Percentiles rank a stretch among this genome's conserved stretches.
These are phyloP conservation scores for Fusarium duplospermum DNA, from an alignment of 2,329 filamentous ascomycete genomes.

Conservation along the genomic window DNA sequence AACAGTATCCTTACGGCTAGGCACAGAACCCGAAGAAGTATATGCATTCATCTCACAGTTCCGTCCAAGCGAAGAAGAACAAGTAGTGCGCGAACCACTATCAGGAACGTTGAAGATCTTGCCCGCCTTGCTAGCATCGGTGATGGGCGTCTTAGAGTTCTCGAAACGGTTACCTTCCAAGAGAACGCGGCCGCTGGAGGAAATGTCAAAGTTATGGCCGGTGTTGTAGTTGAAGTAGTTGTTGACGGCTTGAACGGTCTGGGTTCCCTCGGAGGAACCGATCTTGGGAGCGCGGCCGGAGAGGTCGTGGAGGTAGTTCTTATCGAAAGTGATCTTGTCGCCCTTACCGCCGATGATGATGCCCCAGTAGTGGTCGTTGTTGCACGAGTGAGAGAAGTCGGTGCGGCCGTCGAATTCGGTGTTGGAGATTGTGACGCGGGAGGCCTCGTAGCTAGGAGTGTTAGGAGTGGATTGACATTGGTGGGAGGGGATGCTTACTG, in stretches of 20 bases:
- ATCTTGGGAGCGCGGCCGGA: slow-evolving; percentile 58
- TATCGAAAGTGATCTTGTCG: slow-evolving; percentile 52
- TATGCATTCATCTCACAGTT: background rate
- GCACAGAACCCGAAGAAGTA: background rate
- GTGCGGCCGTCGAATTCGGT: slow-evolving; percentile 57
- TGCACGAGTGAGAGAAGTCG: slow-evolving; percentile 54
- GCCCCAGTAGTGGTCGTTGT: slow-evolving; percentile 59
- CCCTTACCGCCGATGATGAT: slow-evolving; percentile 55
- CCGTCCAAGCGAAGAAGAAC: background rate
- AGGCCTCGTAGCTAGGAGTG: slow-evolving; percentile 8
- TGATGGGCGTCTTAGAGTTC: background rate
- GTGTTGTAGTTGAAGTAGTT: slow-evolving; percentile 56
- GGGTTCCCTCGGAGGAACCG: slow-evolving; percentile 35
- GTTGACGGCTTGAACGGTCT: slow-evolving; percentile 53
- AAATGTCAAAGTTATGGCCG: slow-evolving; percentile 59
- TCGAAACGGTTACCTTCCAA: slow-evolving; percentile 57
- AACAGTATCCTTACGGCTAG: background rate
- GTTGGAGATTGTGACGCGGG: slow-evolving; percentile 58
- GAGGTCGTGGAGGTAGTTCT: slow-evolving; percentile 58
- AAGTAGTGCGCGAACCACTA: background rate
- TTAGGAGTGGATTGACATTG: background rate
- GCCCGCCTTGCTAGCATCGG: background rate
- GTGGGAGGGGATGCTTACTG: background rate
- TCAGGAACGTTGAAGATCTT: background rate
- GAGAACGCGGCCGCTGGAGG: slow-evolving; percentile 45